Evolutionary conservation across 805 yeast species (phyloP).

Genomic region (Ogataea paradorogensis): DNA sequence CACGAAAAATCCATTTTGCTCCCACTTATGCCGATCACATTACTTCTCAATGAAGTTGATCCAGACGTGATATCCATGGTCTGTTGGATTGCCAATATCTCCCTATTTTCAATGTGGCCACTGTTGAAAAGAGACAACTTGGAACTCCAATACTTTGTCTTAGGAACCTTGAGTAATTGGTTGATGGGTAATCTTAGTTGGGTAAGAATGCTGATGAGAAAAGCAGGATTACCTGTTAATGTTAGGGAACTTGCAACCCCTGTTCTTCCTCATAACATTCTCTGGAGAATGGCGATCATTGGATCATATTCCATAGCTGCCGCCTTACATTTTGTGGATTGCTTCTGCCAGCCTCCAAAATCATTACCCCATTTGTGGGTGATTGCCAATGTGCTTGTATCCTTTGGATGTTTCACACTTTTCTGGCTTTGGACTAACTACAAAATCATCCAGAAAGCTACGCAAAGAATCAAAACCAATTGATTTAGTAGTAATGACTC

Average conservation of each 20-base stretch:
- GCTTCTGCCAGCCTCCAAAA: slow-evolving; percentile 47
- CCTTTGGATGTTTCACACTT: slow-evolving; percentile 69
- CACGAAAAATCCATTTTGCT: slow-evolving; percentile 91
- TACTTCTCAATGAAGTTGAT: slow-evolving; percentile 56
- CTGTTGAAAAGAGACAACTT: slow-evolving; percentile 74
- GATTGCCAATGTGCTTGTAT: slow-evolving; percentile 65
- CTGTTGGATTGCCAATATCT: slow-evolving; percentile 84
- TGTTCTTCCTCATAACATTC: slow-evolving; percentile 45
- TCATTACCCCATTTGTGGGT: slow-evolving; percentile 85
- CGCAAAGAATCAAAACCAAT: slow-evolving; percentile 25
- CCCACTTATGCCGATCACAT: slow-evolving; percentile 81
- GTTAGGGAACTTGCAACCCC: slow-evolving; percentile 30
- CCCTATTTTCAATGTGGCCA: slow-evolving; percentile 87
- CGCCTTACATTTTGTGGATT: slow-evolving; percentile 54
- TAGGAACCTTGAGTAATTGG: slow-evolving; percentile 72
- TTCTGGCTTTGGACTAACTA: slow-evolving; percentile 84
- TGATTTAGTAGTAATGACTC: slow-evolving; percentile 4
- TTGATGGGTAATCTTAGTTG: slow-evolving; percentile 63
- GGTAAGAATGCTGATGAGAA: slow-evolving; percentile 40
- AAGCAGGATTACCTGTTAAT: slow-evolving; percentile 22
- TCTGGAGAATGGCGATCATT: slow-evolving; percentile 51
- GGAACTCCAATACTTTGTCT: slow-evolving; percentile 63
- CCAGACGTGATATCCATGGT: slow-evolving; percentile 66
- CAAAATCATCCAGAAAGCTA: slow-evolving; percentile 40
- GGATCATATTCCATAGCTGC: slow-evolving; percentile 49